phyloP scores from a whole-genome alignment of 129 eudicot species.

The Chrysanthemum lavandulifolium region DNA sequence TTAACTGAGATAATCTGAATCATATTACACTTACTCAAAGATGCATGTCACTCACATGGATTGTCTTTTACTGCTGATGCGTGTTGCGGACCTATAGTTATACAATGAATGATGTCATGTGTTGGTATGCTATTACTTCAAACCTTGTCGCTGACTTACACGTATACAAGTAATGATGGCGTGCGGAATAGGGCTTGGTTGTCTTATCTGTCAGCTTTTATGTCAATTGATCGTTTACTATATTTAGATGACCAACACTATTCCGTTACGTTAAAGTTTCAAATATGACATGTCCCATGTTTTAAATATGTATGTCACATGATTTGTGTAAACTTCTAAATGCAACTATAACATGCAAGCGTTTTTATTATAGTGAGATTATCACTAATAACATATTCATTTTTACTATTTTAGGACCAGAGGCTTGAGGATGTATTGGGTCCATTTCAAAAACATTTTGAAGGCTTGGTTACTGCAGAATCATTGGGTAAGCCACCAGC shows the following conservation, averaged over 20 bases:
- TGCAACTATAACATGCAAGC: conserved; percentile 12
- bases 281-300: too few relatives aligned
- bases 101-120: background rate
- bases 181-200: background rate
- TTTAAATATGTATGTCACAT: background rate
- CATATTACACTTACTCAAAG: conserved; percentile 16
- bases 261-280: background rate
- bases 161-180: background rate
- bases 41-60: conserved; percentile 15
- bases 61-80: conserved; percentile 5
- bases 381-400: conserved; percentile 16
- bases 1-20: conserved; percentile 8
- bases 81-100: conserved; percentile 8
- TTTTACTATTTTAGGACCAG: conserved; percentile 54
- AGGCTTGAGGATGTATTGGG: conserved; percentile 79
- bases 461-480: conserved; percentile 61
- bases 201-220: conserved; percentile 12
- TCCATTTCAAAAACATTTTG: conserved; percentile 76
- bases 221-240: conserved; percentile 4
- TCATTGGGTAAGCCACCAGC: conserved; percentile 61
- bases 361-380: background rate
- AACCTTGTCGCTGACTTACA: conserved; percentile 1
- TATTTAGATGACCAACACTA: background rate
- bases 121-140: background rate
- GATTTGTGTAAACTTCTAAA: conserved; percentile 16